Conservation (phyloP, 2,329 filamentous ascomycete species). For the Pyricularia sp. region DNA sequence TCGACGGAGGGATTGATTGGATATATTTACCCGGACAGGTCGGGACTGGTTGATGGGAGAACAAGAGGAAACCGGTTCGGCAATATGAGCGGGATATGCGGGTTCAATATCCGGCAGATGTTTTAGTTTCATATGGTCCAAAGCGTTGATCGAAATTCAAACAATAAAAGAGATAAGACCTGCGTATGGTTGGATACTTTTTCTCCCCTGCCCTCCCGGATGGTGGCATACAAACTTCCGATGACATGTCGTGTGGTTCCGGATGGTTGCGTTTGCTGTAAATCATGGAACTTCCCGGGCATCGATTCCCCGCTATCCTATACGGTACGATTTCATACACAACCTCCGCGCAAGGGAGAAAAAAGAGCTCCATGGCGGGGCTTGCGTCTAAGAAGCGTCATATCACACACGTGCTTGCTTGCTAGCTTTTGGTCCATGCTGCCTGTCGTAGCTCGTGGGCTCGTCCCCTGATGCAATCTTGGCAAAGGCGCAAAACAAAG, state of each 20-base stretch:
- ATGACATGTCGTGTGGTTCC: background rate
- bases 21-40: slow-evolving; percentile 2
- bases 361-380: no score
- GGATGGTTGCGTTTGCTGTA: background rate
- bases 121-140: background rate
- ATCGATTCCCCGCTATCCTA: background rate
- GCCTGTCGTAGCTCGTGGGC: background rate
- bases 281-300: background rate
- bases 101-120: slow-evolving; percentile 2
- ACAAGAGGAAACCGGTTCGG: background rate
- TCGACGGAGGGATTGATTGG: background rate
- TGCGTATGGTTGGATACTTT: background rate
- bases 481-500: background rate
- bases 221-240: background rate
- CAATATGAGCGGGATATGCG: background rate
- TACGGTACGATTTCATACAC: background rate
- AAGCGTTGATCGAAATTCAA: background rate
- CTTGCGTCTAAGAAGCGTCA: background rate
- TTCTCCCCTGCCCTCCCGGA: background rate
- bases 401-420: background rate
- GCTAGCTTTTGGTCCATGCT: background rate
- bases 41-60: background rate
- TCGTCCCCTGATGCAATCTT: background rate
- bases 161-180: background rate
- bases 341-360: background rate